Evolutionary conservation across 164 flowering plant genomes (phyloP).

Genomic region (grape (Vitis vinifera)): ASM3070453v1 NC_081812.1:21085501-21086000

Average conservation of each 20-base stretch:
- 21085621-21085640: slow-evolving; percentile 31
- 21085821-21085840: slow-evolving; percentile 32
- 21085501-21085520: too few species aligned
- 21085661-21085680: slow-evolving; percentile 28
- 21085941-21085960: slow-evolving; percentile 18
- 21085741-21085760: slow-evolving; percentile 26
- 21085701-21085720: slow-evolving; percentile 23
- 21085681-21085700: slow-evolving; percentile 22
- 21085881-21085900: slow-evolving; percentile 22
- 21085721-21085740: slow-evolving; percentile 14
- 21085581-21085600: slow-evolving; percentile 19
- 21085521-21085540: slow-evolving; percentile 1
- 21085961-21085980: slow-evolving; percentile 16
- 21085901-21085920: slow-evolving; percentile 18
- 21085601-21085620: slow-evolving; percentile 24
- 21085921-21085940: slow-evolving; percentile 26
- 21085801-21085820: slow-evolving; percentile 22
- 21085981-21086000: slow-evolving; percentile 2
- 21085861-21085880: slow-evolving; percentile 2
- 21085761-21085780: slow-evolving; percentile 26
- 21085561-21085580: slow-evolving; percentile 21
- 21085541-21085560: slow-evolving; percentile 13
- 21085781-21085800: slow-evolving; percentile 21
- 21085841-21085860: slow-evolving; percentile 9
- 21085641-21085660: slow-evolving; percentile 19